Evolutionary conservation across 1,284 basidiomycete genomes (phyloP), one percentile per base, ranked within the genome.

Genomic region (Ceratobasidium sp.): DNA sequence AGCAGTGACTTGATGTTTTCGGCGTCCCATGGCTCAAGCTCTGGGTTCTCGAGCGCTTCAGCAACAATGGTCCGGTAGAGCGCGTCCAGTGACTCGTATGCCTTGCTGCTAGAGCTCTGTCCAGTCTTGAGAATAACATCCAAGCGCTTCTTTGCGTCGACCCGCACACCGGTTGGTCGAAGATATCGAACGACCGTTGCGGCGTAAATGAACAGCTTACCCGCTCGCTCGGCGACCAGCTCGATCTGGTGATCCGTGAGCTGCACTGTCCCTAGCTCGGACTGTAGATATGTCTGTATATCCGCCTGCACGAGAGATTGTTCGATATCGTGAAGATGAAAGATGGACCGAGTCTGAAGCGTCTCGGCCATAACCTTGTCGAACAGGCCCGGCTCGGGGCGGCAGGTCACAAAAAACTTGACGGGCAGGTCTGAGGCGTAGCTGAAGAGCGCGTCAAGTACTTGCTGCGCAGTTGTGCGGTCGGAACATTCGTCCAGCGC

Each of bases 301-400:
- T 80, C 79, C 0, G 60, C 55, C 26, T 78, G 40, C 12, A 76
- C 77, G 3, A 80, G 55, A 23, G 77, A 80, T 13, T 40, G 33
- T 33, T 80, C 79, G 44, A 79, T 77, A 60, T 79, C 67, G 49
- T 79, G 78, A 26, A 79, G 67, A 18, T 64, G 39, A 23, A 64
- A 44, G 6, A 40, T 40, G 1, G 39, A 33, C 13, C 20, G 39
- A 44, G 13, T 13, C 1, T 39, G 20, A 4, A 15, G 39, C 20
- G n/a, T 64, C 20, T 44, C 39, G 9, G 61, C n/a, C 23, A 18
- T 18, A 6, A 64, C n/a, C 42, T 13, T 64, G 23, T 44, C 40
- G 6, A 64, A 23, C 20, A 64, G 26, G 18, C 20, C 20, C 3
- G 66, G 64, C n/a, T 77, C 78, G 9, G 78, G 78, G 5, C 73